Evolutionary conservation across 345 rosid species (phyloP), one percentile per base, ranked within the genome.

Genomic region (Lepidium africanum): DNA sequence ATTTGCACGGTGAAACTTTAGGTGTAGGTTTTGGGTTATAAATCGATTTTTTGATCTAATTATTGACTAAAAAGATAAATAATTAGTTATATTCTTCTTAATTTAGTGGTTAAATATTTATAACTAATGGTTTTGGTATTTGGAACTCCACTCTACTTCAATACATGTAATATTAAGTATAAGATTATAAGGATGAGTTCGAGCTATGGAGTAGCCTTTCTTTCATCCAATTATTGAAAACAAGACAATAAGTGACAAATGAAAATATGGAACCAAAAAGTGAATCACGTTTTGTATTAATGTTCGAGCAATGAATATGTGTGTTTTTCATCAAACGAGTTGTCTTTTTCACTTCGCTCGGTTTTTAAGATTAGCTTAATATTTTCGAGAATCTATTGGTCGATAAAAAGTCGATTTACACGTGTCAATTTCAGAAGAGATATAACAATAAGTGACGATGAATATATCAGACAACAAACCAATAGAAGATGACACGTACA

Each of bases 401-500:
- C 61, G 61, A 45, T 21, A 52, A 70, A 61, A 62, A 62, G 47
- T 7, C 36, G 33, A 52, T 42, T 59, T 70, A 21, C 51, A 52
- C 62, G 69, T 62, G 62, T 53, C 63, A 9, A 7, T 6, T 16
- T 30, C 17, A 52, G 5, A 5, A 45, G 43, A 52, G 17, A 10
- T 11, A 63, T 23, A 39, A 33, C 55, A 71, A 70, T 70, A 61
- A 61, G 62, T 70, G 54, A 61, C 17, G 46, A 42, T 43, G 16
- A 11, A 41, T 19, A 7, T 36, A 38, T 32, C 56, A 23, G 63
- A 37, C 1, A 4, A 0, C 2, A 3, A 16, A 7, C 59, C 76
- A 64, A 56, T 63, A 39, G 0, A 17, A 49, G 3, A 30, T 0
- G 48, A 65, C 76, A 65, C 61, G 77, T 72, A 19, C 4, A 13